Conservation (phyloP, 2,329 filamentous ascomycete genomes). For the Aspergillus tanneri region DNA sequence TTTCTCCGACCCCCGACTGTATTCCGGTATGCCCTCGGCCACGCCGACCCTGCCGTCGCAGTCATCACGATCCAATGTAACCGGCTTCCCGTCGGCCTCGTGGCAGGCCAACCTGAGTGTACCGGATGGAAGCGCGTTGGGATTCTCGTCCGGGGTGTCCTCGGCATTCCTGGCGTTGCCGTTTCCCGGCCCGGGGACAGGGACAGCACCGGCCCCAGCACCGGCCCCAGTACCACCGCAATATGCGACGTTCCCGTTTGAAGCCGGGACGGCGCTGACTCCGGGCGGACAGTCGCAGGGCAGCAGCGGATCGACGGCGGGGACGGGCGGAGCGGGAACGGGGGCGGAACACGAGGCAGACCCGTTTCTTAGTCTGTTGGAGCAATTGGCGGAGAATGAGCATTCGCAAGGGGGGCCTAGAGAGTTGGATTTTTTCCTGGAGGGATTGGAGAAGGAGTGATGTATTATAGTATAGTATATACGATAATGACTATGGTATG, state of each 20-base stretch:
- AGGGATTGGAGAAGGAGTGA: background rate
- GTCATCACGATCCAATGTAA: conserved; percentile 22
- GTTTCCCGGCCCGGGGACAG: background rate
- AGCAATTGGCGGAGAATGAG: conserved; percentile 81
- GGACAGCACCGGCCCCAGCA: conserved; percentile 22
- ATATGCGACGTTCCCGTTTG: conserved; percentile 43
- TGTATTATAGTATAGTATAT: background rate
- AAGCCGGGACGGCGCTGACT: conserved; percentile 30
- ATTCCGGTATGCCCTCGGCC: conserved; percentile 9
- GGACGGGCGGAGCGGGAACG: conserved; percentile 20
- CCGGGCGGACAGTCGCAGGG: conserved; percentile 47
- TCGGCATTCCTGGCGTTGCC: conserved; percentile 35
- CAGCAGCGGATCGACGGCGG: conserved; percentile 33
- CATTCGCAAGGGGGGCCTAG: conserved; percentile 63
- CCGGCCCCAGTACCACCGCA: conserved; percentile 32
- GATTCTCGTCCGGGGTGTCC: conserved; percentile 43
- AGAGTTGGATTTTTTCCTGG: conserved; percentile 75
- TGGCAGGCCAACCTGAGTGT: conserved; percentile 12
- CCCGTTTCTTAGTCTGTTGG: conserved; percentile 73
- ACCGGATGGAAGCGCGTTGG: conserved; percentile 20
- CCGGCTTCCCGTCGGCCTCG: conserved; percentile 21
- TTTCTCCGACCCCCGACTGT: conserved; percentile 18
- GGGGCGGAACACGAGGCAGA: conserved; percentile 56
- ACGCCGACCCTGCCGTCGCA: conserved; percentile 16
- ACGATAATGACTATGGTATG: conserved; percentile 3